Base-by-base conservation (phyloP, 768 basidiomycete genomes). In the Polyporus arcularius region DNA sequence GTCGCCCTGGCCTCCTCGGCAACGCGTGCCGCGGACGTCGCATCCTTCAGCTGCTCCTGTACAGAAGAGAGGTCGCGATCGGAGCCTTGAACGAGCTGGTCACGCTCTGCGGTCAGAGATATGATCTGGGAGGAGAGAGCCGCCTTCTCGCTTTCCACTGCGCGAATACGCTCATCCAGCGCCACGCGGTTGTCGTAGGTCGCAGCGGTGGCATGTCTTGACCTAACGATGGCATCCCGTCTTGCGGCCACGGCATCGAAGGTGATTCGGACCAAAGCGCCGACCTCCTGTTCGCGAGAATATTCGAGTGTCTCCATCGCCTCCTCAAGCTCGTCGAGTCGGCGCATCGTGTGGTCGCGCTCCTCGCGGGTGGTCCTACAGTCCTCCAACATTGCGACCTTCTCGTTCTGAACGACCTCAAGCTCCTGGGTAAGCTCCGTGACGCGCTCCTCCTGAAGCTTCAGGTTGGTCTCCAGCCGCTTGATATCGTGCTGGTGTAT, bases 341-440 rank as follows among this genome's bases (percentile, higher is more conserved):
- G 76, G 55, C 70, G 67, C 45, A 86, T 70, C 4, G 90, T 88
- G 28, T 80, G 79, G 70, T 94, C 88, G 39, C 92, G 79, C 21
- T 87, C 83, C 56, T 87, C 87, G 55, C 92, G 79, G 2, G 89
- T 90, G 56, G 87, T 85, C 4, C 87, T 86, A 67, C 92, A 93
- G 68, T 94, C 92, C 63, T 92, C 90, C 0, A 93, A 83, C 88
- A 94, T 90, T 2, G 89, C 86, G 57, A 85, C 84, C 71, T 88
- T 90, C 76, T 92, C 83, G 4, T 84, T 80, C 21, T 75, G 78
- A 59, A 86, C 75, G 61, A 82, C 81, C 67, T 90, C 90, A 58
- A 91, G 71, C 66, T 94, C 92, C 16, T 70, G 72, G 3, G 81
- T 86, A 82, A 90, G 82, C 75, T 93, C 92, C 3, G 70, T 72